Percentiles rank a stretch among this genome's conserved stretches.
Evolutionary conservation across 163 green algal species (phyloP).

Genomic region (Coccomyxa subellipsoidea): DNA sequence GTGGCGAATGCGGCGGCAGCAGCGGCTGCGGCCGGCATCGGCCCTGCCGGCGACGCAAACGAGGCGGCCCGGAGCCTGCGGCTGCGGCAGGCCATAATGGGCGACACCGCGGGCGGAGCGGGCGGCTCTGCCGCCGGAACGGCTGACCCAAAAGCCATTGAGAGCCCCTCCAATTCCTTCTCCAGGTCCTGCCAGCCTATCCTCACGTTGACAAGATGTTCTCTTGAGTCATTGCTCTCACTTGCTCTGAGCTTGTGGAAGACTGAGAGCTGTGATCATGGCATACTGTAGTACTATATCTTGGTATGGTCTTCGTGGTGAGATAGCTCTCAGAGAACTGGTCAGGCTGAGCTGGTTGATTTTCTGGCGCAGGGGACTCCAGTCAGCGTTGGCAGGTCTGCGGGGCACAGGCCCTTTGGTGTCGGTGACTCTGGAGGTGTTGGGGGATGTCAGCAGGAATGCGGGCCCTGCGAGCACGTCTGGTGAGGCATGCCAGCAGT

Average conservation of each 20-base stretch:
- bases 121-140: not conserved
- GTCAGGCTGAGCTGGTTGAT: not conserved
- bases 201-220: not conserved
- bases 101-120: not conserved
- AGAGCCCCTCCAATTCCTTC: not conserved
- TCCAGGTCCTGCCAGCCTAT: not conserved
- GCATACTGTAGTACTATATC: too few species aligned
- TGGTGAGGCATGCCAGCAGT: not conserved
- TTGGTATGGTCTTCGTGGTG: too few species aligned
- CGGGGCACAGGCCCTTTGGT: slow-evolving; percentile 68
- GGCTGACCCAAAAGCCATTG: too few species aligned
- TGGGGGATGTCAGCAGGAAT: slow-evolving; percentile 3
- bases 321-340: too few species aligned
- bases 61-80: not conserved
- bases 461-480: not conserved
- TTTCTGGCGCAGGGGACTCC: slow-evolving; percentile 25
- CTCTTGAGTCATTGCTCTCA: too few species aligned
- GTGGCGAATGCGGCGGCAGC: not conserved
- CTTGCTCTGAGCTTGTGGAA: too few species aligned
- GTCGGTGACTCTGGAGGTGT: slow-evolving; percentile 56
- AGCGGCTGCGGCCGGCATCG: not conserved
- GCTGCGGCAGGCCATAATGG: not conserved
- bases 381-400: slow-evolving; percentile 47
- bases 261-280: too few species aligned
- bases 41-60: not conserved